Base-by-base conservation (phyloP, 1,284 basidiomycete genomes). In the Tylopilus sp. region DNA sequence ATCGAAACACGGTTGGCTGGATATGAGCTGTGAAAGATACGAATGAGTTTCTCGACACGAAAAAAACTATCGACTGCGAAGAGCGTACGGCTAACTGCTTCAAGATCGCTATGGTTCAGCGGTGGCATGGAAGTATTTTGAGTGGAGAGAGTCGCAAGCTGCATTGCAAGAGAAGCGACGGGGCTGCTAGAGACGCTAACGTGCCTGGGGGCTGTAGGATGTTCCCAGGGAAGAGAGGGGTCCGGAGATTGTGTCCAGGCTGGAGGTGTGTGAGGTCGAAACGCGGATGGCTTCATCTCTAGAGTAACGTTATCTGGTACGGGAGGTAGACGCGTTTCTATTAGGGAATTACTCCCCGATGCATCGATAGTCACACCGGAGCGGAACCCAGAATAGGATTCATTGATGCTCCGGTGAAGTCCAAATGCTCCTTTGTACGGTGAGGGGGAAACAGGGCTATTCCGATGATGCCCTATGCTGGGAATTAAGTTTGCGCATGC, bases 61-160 rank as follows among this genome's bases (percentile, higher is more conserved):
- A 54, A 49, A 44, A 57, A 29, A 44, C n/a, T 44, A n/a, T 16
- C n/a, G 19, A 57, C 24, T 54, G 58, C 1, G 57, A 61, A 29
- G 56, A 51, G 7, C 75, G 56, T 58, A 77, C 76, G 12, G 16
- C 61, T 19, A 32, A n/a, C 60, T 13, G 58, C 38, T 51, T 61
- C 66, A 67, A 60, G 63, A 60, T 58, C 44, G 7, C 19, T 33
- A 3, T 2, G 39, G 6, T 13, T 8, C n/a, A 19, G 32, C 41
- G 24, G 39, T 13, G 53, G 57, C 41, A 61, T 64, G 56, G 55
- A 63, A 53, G 41, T n/a, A n/a, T n/a, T n/a, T 39, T 54, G 70
- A 39, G 57, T 39, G 44, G 18, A 4, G 12, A 51, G 12, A 39
- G 24, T 22, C 4, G 39, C 59, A n/a, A 47, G 15, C 22, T 41